These are phyloP conservation scores for Prosopis cineraria DNA, from an alignment of 306 rosid species.

Conservation along the genomic window DNA sequence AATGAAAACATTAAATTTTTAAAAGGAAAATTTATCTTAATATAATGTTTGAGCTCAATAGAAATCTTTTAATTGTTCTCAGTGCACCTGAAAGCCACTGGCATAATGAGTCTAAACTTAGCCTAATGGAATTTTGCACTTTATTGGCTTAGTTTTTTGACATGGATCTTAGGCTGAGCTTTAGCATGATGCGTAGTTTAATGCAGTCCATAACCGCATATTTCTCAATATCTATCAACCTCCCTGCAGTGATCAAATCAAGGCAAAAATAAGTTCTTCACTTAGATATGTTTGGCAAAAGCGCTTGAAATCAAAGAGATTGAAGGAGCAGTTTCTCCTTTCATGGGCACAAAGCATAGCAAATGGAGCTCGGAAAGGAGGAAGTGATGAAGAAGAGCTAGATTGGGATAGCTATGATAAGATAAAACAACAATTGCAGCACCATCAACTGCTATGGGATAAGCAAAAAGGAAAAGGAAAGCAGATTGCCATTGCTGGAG, in stretches of 20 bases:
- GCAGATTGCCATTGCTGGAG: conserved; percentile 34
- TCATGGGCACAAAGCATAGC: conserved; percentile 71
- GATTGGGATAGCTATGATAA: conserved; percentile 51
- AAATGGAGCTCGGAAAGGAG: conserved; percentile 75
- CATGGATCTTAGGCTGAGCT: conserved; percentile 2
- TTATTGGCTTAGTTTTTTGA: conserved; percentile 3
- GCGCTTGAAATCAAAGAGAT: conserved; percentile 56
- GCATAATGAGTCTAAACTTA: neutral
- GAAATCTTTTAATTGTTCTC: conserved; percentile 7
- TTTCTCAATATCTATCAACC: conserved; percentile 17
- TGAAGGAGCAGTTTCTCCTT: conserved; percentile 44
- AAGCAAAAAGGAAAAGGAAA: conserved; percentile 48
- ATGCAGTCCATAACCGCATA: neutral
- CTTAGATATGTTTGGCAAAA: conserved; percentile 60
- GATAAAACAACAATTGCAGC: conserved; percentile 41
- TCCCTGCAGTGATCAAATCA: conserved; percentile 62
- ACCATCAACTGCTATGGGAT: conserved; percentile 11
- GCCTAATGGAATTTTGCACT: neutral
- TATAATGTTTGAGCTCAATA: neutral
- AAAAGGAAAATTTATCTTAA: neutral
- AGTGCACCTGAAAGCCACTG: conserved; percentile 23
- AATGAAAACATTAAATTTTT: neutral
- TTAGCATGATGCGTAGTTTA: conserved; percentile 26
- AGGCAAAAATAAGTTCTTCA: conserved; percentile 74
- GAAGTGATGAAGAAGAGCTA: conserved; percentile 57